These are phyloP conservation scores for Mucor saturninus DNA, from an alignment of 371 early-diverging fungal species.

Conservation along the genomic window DNA sequence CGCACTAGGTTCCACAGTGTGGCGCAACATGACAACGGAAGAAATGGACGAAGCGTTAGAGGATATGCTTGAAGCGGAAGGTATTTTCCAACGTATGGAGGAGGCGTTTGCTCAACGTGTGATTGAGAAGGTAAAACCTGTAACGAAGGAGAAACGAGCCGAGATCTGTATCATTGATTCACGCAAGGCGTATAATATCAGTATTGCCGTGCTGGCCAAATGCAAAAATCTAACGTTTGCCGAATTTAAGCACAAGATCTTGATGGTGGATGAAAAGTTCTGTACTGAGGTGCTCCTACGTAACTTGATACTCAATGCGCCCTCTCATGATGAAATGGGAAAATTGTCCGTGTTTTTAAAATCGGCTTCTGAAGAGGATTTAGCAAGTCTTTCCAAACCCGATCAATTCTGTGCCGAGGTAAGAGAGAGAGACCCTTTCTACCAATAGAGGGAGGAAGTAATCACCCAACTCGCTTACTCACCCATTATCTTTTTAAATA, in stretches of 20 bases:
- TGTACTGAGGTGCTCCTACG: constrained; percentile 71
- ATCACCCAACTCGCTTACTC: no score
- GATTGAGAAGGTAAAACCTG: constrained; percentile 38
- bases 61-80: constrained; percentile 52
- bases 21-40: constrained; percentile 39
- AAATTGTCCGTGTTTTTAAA: constrained; percentile 68
- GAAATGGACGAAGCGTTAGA: constrained; percentile 55
- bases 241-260: constrained; percentile 67
- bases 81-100: constrained; percentile 75
- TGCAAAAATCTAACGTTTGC: constrained; percentile 66
- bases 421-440: constrained; percentile 1
- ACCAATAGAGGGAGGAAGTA: background rate
- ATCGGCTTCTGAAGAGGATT: constrained; percentile 67
- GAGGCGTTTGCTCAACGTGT: constrained; percentile 79
- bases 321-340: constrained; percentile 81
- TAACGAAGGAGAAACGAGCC: constrained; percentile 40
- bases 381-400: constrained; percentile 70
- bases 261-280: constrained; percentile 68
- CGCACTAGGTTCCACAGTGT: constrained; percentile 65
- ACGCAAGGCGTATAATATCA: constrained; percentile 80
- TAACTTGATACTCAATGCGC: constrained; percentile 69
- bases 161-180: constrained; percentile 74
- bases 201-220: constrained; percentile 73
- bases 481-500: constrained; percentile 16
- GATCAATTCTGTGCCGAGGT: constrained; percentile 91